Evolutionary conservation across 75 land plant genomes (phyloP).

Genomic region (Pinus tabuliformis): DNA sequence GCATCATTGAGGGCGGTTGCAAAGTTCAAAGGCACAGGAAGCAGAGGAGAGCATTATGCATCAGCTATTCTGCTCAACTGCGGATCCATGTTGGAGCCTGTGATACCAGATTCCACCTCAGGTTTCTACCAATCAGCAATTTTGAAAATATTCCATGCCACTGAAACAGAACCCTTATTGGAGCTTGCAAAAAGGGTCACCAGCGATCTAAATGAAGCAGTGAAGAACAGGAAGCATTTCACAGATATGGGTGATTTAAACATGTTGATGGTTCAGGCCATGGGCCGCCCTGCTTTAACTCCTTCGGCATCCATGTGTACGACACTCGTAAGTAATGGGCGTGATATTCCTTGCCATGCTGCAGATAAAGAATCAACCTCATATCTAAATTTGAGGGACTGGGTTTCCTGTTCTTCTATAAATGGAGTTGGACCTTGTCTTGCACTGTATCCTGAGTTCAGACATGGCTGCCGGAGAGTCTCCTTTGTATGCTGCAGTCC

Average conservation of each 20-base stretch:
- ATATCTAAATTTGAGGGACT: constrained; percentile 16
- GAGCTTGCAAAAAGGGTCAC: constrained; percentile 27
- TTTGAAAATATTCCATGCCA: constrained; percentile 17
- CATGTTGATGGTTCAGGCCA: constrained; percentile 30
- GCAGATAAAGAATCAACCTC: constrained; percentile 13
- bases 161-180: constrained; percentile 21
- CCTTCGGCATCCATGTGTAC: constrained; percentile 25
- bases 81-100: constrained; percentile 16
- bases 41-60: constrained; percentile 24
- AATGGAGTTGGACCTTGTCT: constrained; percentile 38
- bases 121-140: constrained; percentile 35
- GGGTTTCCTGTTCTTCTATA: constrained; percentile 26
- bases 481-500: constrained; percentile 24
- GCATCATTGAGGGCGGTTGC: constrained; percentile 27
- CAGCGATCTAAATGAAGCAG: constrained; percentile 16
- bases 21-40: constrained; percentile 13
- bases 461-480: constrained; percentile 19
- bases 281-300: constrained; percentile 24
- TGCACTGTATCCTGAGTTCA: constrained; percentile 28
- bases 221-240: constrained; percentile 32
- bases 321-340: constrained; percentile 6
- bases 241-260: constrained; percentile 41
- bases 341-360: constrained; percentile 14
- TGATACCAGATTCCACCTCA: constrained; percentile 19
- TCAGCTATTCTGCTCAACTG: constrained; percentile 20